A percentile compares a stretch with the other conserved stretches of the same genome.
phyloP scores from a whole-genome alignment of 495 filamentous ascomycete species.

The Corynascus novoguineensis region DNA sequence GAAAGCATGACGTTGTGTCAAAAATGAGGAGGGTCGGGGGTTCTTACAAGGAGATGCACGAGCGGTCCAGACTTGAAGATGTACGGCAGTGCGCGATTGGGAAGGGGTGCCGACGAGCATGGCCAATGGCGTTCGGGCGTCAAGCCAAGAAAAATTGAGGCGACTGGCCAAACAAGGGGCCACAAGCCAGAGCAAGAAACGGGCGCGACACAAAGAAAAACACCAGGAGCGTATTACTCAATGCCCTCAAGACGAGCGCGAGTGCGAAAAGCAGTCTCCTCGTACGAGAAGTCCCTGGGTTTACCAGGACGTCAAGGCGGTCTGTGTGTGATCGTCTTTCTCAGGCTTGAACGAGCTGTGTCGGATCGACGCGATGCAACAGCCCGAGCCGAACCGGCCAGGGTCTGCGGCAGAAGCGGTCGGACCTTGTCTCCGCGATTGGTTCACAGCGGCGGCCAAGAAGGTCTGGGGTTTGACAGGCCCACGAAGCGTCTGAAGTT shows the following conservation, averaged over 20 bases:
- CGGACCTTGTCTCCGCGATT: constrained; percentile 3
- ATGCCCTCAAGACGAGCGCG: not conserved
- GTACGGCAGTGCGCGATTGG: not conserved
- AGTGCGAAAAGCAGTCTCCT: not conserved
- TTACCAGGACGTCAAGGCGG: not conserved
- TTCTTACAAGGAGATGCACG: not conserved
- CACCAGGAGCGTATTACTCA: not conserved
- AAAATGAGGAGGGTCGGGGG: not conserved
- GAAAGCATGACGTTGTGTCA: not conserved
- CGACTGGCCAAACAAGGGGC: not conserved
- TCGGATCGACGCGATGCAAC: constrained; percentile 35
- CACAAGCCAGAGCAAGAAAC: not conserved
- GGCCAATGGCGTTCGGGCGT: not conserved
- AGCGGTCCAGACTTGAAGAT: not conserved
- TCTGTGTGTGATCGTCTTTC: constrained; percentile 16
- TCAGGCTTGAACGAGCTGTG: constrained; percentile 19
- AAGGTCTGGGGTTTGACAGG: constrained; percentile 11
- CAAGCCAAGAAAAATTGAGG: not conserved
- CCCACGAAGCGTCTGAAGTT: too few species aligned
- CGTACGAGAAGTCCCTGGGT: not conserved
- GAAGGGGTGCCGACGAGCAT: not conserved
- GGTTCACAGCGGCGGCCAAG: not conserved
- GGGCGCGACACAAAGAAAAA: not conserved
- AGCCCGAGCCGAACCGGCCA: constrained; percentile 20
- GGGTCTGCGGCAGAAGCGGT: constrained; percentile 21